These are phyloP conservation scores for Solanum dulcamara DNA, from an alignment of 257 asterid genomes.

Conservation along the genomic window DNA sequence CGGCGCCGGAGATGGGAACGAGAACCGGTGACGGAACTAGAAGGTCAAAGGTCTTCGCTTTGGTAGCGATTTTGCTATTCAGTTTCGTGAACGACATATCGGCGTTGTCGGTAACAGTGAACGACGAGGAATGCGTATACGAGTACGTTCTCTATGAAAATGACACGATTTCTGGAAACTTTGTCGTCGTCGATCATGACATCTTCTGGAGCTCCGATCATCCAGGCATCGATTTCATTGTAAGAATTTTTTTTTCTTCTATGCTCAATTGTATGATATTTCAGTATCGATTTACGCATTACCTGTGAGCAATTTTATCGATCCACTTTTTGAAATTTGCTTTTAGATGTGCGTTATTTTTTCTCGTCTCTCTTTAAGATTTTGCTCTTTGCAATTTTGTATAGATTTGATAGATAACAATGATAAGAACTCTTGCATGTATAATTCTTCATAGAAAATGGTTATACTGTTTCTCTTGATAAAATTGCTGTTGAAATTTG, in stretches of 20 bases:
- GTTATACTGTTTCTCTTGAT: neutral
- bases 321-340: neutral
- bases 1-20: neutral
- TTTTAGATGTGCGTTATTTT: neutral
- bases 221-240: constrained; percentile 70
- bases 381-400: neutral
- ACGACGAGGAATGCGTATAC: constrained; percentile 60
- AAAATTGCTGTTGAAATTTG: neutral
- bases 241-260: constrained; percentile 3
- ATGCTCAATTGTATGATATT: neutral
- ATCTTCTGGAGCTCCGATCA: constrained; percentile 62
- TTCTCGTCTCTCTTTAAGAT: neutral
- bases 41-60: constrained; percentile 7
- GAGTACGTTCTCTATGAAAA: constrained; percentile 70
- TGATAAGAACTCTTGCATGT: neutral
- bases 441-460: neutral
- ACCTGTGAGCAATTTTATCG: neutral
- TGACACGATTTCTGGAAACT: constrained; percentile 75
- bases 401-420: neutral
- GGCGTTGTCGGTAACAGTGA: constrained; percentile 59
- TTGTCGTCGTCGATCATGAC: constrained; percentile 73
- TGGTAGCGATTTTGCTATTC: constrained; percentile 23
- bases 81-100: constrained; percentile 23
- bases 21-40: neutral
- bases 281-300: neutral